Evolutionary conservation across 2,329 filamentous ascomycete genomes (phyloP).

Genomic region (Claviceps maximensis): DNA sequence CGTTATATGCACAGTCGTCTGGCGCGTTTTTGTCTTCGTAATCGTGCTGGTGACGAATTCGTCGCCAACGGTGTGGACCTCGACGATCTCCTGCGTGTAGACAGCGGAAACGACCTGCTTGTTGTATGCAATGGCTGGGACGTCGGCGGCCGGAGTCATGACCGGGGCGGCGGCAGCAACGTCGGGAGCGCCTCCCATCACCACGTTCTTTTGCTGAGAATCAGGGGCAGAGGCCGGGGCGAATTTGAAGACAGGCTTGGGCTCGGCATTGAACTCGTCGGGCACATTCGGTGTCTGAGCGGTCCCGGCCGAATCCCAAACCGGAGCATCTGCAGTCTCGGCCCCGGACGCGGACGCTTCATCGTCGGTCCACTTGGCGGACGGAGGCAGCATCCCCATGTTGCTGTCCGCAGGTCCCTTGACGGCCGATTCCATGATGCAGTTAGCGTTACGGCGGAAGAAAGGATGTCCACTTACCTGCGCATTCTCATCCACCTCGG

Average conservation of each 20-base stretch:
- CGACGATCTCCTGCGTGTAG: neutral
- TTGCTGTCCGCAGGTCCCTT: neutral
- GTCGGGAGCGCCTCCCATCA: neutral
- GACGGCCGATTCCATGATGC: constrained; percentile 12
- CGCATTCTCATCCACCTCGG: constrained; percentile 5
- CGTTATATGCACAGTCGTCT: constrained; percentile 8
- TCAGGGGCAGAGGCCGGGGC: neutral
- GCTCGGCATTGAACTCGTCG: neutral
- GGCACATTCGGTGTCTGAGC: too few relatives aligned
- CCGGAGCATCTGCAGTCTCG: too few relatives aligned
- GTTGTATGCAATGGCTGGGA: too few relatives aligned
- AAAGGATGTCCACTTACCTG: constrained; percentile 14
- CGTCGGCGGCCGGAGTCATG: too few relatives aligned
- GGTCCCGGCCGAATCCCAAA: too few relatives aligned
- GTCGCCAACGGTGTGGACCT: constrained; percentile 5
- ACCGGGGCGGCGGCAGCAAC: too few relatives aligned
- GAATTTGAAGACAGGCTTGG: neutral
- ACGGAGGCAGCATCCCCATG: too few relatives aligned
- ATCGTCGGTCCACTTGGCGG: too few relatives aligned
- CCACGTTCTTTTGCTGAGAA: neutral
- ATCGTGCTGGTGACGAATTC: constrained; percentile 11
- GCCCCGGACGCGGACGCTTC: too few relatives aligned
- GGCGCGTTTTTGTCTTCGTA: constrained; percentile 9
- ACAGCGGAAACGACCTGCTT: neutral
- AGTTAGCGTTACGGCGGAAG: constrained; percentile 14